phyloP scores from a whole-genome alignment of 2,329 filamentous ascomycete species.

The Thermothelomyces thermophilus region DNA sequence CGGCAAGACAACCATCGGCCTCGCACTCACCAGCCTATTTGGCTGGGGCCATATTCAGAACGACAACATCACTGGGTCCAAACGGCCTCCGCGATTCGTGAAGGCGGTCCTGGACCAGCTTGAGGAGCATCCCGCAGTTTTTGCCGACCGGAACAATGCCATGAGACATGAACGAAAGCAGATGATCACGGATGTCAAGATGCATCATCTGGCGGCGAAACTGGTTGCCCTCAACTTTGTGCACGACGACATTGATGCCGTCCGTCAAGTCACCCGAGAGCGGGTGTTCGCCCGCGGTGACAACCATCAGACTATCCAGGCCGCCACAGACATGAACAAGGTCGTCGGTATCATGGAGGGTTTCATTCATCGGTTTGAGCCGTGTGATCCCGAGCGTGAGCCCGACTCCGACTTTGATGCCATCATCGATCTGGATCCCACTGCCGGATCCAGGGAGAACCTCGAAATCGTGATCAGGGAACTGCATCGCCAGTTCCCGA shows the following conservation, averaged over 20 bases:
- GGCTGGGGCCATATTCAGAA: slow-evolving; percentile 93
- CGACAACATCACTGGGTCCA: slow-evolving; percentile 79
- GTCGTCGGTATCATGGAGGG: slow-evolving; percentile 91
- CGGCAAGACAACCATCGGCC: slow-evolving; percentile 87
- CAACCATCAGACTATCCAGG: slow-evolving; percentile 96
- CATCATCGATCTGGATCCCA: slow-evolving; percentile 77
- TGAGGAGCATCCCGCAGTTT: slow-evolving; percentile 60
- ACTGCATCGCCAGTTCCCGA: slow-evolving; percentile 71
- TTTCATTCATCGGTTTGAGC: slow-evolving; percentile 81
- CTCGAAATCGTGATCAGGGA: slow-evolving; percentile 70
- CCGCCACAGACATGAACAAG: slow-evolving; percentile 64
- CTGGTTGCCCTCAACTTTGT: slow-evolving; percentile 86
- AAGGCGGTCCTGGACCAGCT: slow-evolving; percentile 61
- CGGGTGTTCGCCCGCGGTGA: slow-evolving; percentile 82
- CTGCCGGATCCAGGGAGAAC: slow-evolving; percentile 72
- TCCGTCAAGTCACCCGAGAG: slow-evolving; percentile 67
- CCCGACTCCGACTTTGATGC: slow-evolving; percentile 80
- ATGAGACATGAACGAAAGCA: slow-evolving; percentile 82
- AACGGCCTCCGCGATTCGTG: slow-evolving; percentile 72
- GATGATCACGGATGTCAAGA: slow-evolving; percentile 70
- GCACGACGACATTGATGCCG: slow-evolving; percentile 68
- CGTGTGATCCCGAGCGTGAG: slow-evolving; percentile 55
- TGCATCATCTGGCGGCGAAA: slow-evolving; percentile 55
- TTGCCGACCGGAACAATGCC: slow-evolving; percentile 93
- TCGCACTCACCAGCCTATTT: slow-evolving; percentile 77